These are phyloP conservation scores for Kwoniella bestiolae DNA, from an alignment of 768 basidiomycete species.

Conservation along the genomic window DNA sequence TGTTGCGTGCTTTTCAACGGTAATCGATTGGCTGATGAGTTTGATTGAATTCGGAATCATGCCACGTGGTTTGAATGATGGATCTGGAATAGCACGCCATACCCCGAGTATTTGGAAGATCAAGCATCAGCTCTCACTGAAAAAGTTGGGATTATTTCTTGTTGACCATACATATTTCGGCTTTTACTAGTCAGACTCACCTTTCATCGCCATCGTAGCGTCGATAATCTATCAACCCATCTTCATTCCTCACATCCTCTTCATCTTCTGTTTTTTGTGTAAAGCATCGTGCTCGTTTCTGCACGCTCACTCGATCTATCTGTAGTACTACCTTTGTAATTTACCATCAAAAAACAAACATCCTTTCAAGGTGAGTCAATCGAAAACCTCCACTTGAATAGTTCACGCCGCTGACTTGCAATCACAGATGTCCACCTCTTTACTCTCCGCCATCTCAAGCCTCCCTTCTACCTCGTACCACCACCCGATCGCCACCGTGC, in stretches of 20 bases:
- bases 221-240: background rate
- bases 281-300: background rate
- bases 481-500: slow-evolving; percentile 43
- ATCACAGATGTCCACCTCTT: slow-evolving; percentile 18
- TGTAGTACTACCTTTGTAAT: background rate
- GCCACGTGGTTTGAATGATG: slow-evolving; percentile 9
- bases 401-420: slow-evolving; percentile 1
- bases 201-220: background rate
- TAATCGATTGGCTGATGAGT: background rate
- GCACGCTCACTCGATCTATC: background rate
- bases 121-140: no score
- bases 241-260: background rate
- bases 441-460: slow-evolving; percentile 32
- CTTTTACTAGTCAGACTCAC: slow-evolving; percentile 13
- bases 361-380: slow-evolving; percentile 20
- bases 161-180: slow-evolving; percentile 17
- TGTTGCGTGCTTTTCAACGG: slow-evolving; percentile 7
- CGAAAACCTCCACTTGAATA: slow-evolving; percentile 7
- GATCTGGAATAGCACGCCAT: slow-evolving; percentile 24
- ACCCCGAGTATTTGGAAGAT: background rate
- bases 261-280: background rate
- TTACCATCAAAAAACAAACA: slow-evolving; percentile 1
- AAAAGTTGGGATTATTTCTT: background rate
- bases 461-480: slow-evolving; percentile 43
- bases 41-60: slow-evolving; percentile 16